Percentiles rank a stretch among this genome's conserved stretches.
Conservation (phyloP, 139 green algal species). For the Edaphochlamys debaryana region DNA sequence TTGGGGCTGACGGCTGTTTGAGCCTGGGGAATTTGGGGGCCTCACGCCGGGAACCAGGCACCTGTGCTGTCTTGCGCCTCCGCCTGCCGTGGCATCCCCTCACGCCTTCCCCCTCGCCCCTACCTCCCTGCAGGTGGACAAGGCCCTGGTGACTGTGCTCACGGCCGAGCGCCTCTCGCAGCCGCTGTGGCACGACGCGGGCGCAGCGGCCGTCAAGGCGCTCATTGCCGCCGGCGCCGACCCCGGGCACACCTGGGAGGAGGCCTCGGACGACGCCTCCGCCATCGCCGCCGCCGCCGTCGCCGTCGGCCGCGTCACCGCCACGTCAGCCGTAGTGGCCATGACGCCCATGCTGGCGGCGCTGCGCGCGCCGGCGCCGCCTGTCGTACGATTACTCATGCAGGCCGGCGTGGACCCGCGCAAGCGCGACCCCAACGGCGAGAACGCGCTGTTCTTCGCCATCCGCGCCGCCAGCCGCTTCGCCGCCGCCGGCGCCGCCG, state of each 20-base stretch:
- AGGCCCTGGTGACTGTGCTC: background rate
- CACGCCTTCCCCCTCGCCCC: too few relatives aligned
- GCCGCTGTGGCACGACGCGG: background rate
- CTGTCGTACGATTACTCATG: background rate
- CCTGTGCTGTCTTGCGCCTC: background rate
- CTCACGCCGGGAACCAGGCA: background rate
- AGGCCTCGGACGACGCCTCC: background rate
- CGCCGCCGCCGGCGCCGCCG: background rate
- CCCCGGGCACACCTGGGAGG: background rate
- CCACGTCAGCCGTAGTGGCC: background rate
- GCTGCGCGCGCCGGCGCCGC: constrained; percentile 17
- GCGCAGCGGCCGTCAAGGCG: background rate
- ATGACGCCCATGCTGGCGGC: constrained; percentile 17
- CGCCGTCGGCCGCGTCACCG: background rate
- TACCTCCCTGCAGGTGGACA: too few relatives aligned
- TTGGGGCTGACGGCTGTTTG: background rate
- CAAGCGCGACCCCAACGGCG: background rate
- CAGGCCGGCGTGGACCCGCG: constrained; percentile 8
- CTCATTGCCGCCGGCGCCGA: constrained; percentile 18
- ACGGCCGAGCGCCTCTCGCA: background rate
- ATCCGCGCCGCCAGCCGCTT: background rate
- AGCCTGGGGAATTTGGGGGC: background rate
- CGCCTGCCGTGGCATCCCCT: background rate
- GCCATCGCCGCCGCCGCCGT: too few relatives aligned
- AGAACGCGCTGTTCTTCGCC: constrained; percentile 20